phyloP scores from a whole-genome alignment of 129 eudicot species.

The Flaveria robusta region DNA sequence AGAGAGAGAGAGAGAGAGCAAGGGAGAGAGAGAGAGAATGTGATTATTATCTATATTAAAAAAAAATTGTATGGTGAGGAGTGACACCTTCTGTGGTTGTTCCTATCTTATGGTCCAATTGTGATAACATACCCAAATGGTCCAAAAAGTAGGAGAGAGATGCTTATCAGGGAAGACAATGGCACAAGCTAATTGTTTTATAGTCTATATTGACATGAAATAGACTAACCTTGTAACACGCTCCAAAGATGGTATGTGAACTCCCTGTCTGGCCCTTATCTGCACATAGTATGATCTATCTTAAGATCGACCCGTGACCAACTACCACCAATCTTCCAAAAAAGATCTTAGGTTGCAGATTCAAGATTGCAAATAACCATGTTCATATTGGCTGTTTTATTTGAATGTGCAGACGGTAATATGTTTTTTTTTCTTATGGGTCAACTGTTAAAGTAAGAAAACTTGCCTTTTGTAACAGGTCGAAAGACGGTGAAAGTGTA shows the following conservation, averaged over 20 bases:
- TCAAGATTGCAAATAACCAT: slow-evolving; percentile 1
- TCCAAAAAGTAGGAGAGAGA: slow-evolving; percentile 56
- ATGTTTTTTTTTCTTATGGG: neutral
- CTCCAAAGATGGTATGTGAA: slow-evolving; percentile 35
- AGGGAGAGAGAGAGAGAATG: slow-evolving; percentile 1
- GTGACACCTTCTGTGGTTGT: slow-evolving; percentile 25
- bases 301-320: slow-evolving; percentile 40
- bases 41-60: slow-evolving; percentile 25
- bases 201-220: slow-evolving; percentile 41
- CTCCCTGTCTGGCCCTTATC: slow-evolving; percentile 37
- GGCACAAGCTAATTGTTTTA: slow-evolving; percentile 57
- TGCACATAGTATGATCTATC: slow-evolving; percentile 20
- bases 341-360: slow-evolving; percentile 26
- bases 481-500: neutral
- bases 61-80: slow-evolving; percentile 38
- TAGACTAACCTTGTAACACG: slow-evolving; percentile 21
- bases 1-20: too few relatives aligned
- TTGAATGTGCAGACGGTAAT: neutral
- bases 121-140: slow-evolving; percentile 33
- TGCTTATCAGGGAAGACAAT: slow-evolving; percentile 53
- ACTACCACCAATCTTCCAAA: slow-evolving; percentile 41
- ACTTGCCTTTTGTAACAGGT: neutral
- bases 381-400: neutral
- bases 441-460: neutral
- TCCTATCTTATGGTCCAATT: slow-evolving; percentile 39